Evolutionary conservation across 2,329 filamentous ascomycete genomes (phyloP).

Genomic region (Cercospora sp.): DNA sequence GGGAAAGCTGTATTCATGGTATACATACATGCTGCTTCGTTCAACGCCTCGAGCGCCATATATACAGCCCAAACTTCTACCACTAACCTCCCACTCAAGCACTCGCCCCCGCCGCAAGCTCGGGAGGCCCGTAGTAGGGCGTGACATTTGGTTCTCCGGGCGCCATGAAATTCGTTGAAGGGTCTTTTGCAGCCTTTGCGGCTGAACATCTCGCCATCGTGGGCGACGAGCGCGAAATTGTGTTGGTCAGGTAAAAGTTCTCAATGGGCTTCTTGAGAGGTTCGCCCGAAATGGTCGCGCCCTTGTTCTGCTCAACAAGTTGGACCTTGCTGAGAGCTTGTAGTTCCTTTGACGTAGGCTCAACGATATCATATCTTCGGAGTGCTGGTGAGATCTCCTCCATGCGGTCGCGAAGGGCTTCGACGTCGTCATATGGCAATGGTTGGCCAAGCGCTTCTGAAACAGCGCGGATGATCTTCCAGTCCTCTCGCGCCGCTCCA

Average conservation of each 20-base stretch:
- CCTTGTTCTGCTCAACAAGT: slow-evolving; percentile 95
- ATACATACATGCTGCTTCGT: slow-evolving; percentile 23
- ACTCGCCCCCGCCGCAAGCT: slow-evolving; percentile 28
- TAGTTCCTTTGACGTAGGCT: slow-evolving; percentile 63
- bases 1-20: slow-evolving; percentile 20
- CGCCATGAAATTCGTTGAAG: slow-evolving; percentile 55
- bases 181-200: slow-evolving; percentile 69
- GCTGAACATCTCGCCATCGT: slow-evolving; percentile 98
- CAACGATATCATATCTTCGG: slow-evolving; percentile 85
- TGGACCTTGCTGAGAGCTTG: slow-evolving; percentile 84
- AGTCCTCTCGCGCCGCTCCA: slow-evolving; percentile 89
- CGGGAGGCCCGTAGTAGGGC: slow-evolving; percentile 43
- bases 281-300: slow-evolving; percentile 67
- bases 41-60: slow-evolving; percentile 26
- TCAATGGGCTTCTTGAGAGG: slow-evolving; percentile 84
- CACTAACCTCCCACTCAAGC: slow-evolving; percentile 19
- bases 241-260: slow-evolving; percentile 98
- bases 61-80: slow-evolving; percentile 20
- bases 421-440: slow-evolving; percentile 90
- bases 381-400: slow-evolving; percentile 90
- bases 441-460: slow-evolving; percentile 87
- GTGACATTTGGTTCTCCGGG: slow-evolving; percentile 45
- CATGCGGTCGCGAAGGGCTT: slow-evolving; percentile 88
- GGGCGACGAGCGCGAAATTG: slow-evolving; percentile 93
- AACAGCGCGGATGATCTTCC: slow-evolving; percentile 95